These are phyloP conservation scores for Hypoxylon perforatum DNA, from an alignment of 495 filamentous ascomycete species.

Conservation along the genomic window DNA sequence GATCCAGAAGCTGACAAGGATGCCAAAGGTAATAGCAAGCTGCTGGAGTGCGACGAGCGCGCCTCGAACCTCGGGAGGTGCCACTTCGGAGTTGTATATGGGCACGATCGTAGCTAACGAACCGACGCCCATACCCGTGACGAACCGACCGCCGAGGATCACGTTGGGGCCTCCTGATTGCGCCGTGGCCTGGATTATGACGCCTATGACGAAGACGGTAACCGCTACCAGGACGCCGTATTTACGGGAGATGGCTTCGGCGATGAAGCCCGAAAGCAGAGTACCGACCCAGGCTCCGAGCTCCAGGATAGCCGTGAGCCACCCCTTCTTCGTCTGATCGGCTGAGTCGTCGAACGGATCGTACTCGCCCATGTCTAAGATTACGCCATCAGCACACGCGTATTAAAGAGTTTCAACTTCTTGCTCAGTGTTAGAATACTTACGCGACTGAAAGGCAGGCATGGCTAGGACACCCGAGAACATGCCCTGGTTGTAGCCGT, in stretches of 20 bases:
- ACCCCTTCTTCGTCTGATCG: slow-evolving; percentile 75
- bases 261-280: slow-evolving; percentile 78
- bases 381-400: slow-evolving; percentile 45
- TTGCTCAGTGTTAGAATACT: slow-evolving; percentile 18
- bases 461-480: slow-evolving; percentile 78
- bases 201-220: slow-evolving; percentile 79
- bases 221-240: slow-evolving; percentile 77
- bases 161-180: slow-evolving; percentile 63
- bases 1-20: slow-evolving; percentile 88
- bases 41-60: slow-evolving; percentile 83
- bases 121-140: slow-evolving; percentile 81
- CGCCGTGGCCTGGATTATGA: slow-evolving; percentile 77
- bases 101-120: slow-evolving; percentile 73
- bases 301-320: slow-evolving; percentile 83
- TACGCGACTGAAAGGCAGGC: slow-evolving; percentile 63
- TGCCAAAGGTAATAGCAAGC: slow-evolving; percentile 83
- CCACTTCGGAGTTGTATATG: slow-evolving; percentile 78
- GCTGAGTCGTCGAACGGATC: slow-evolving; percentile 56
- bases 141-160: slow-evolving; percentile 79
- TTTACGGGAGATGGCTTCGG: slow-evolving; percentile 79
- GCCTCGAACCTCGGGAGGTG: slow-evolving; percentile 69
- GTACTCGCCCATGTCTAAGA: slow-evolving; percentile 71
- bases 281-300: slow-evolving; percentile 86
- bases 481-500: slow-evolving; percentile 83
- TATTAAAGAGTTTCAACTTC: slow-evolving; percentile 14